phyloP scores from a whole-genome alignment of 2,329 filamentous ascomycete species.

The Colletotrichum liaoningense region DNA sequence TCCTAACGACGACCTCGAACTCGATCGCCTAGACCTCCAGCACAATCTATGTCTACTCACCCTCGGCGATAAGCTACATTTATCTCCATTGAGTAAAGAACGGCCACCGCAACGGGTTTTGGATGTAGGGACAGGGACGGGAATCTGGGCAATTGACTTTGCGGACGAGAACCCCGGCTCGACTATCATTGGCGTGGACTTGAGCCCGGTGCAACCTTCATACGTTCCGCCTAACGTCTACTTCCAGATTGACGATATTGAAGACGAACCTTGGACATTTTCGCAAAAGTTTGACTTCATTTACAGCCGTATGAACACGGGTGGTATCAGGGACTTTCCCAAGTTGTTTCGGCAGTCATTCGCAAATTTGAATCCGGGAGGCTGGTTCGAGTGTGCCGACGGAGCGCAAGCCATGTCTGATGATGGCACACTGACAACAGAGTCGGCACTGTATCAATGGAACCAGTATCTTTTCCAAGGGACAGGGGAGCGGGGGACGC shows the following conservation, averaged over 20 bases:
- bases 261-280: slow-evolving; percentile 52
- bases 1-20: slow-evolving; percentile 41
- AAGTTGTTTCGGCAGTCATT: slow-evolving; percentile 38
- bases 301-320: slow-evolving; percentile 39
- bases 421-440: slow-evolving; percentile 49
- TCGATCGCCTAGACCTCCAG: slow-evolving; percentile 50
- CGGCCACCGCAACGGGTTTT: slow-evolving; percentile 46
- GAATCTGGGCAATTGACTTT: slow-evolving; percentile 58
- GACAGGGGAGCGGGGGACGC: slow-evolving; percentile 41
- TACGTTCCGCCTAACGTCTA: slow-evolving; percentile 70
- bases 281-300: slow-evolving; percentile 44
- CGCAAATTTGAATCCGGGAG: slow-evolving; percentile 52
- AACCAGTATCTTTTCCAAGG: slow-evolving; percentile 1
- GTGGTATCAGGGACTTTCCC: slow-evolving; percentile 37
- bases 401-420: slow-evolving; percentile 52
- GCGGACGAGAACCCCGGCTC: slow-evolving; percentile 57
- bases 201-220: slow-evolving; percentile 68
- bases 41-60: slow-evolving; percentile 49
- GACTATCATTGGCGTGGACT: slow-evolving; percentile 64
- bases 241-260: slow-evolving; percentile 65
- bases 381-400: slow-evolving; percentile 58
- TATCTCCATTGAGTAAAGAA: slow-evolving; percentile 40
- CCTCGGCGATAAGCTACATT: slow-evolving; percentile 43
- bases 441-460: slow-evolving; percentile 26
- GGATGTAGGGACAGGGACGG: slow-evolving; percentile 62